Evolutionary conservation across 805 yeast species (phyloP).

Genomic region (Yamadazyma paraphyllophila): DNA sequence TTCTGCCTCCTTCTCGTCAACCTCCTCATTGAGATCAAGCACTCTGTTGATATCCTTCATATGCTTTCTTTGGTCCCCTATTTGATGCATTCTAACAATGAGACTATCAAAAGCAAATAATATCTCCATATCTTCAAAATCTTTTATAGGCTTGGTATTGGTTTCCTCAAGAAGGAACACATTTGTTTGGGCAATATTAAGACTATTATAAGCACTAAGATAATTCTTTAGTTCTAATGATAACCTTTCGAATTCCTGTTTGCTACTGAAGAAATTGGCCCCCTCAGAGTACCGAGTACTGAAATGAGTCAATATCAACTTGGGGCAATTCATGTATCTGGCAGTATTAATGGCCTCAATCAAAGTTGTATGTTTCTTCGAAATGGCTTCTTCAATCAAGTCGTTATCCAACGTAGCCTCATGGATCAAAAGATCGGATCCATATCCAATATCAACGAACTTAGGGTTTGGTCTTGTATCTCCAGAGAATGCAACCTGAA

Average conservation of each 20-base stretch:
- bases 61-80: constrained; percentile 26
- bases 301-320: constrained; percentile 83
- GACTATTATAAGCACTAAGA: constrained; percentile 18
- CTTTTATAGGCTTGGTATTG: constrained; percentile 8
- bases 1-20: constrained; percentile 20
- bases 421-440: constrained; percentile 77
- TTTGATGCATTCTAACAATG: constrained; percentile 27
- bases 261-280: constrained; percentile 26
- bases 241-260: constrained; percentile 20
- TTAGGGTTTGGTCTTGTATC: constrained; percentile 82
- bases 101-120: constrained; percentile 42
- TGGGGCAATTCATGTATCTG: constrained; percentile 65
- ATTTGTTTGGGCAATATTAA: constrained; percentile 21
- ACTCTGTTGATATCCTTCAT: constrained; percentile 16
- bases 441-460: constrained; percentile 64
- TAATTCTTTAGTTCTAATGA: constrained; percentile 27
- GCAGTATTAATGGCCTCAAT: constrained; percentile 79
- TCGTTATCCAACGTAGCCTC: constrained; percentile 91
- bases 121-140: constrained; percentile 32
- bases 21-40: constrained; percentile 26
- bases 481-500: constrained; percentile 86
- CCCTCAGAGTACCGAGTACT: constrained; percentile 71
- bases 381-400: constrained; percentile 70
- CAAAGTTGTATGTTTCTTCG: constrained; percentile 84
- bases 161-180: constrained; percentile 17